phyloP scores from a whole-genome alignment of 768 basidiomycete genomes.

The Termitomyces sp. region DNA sequence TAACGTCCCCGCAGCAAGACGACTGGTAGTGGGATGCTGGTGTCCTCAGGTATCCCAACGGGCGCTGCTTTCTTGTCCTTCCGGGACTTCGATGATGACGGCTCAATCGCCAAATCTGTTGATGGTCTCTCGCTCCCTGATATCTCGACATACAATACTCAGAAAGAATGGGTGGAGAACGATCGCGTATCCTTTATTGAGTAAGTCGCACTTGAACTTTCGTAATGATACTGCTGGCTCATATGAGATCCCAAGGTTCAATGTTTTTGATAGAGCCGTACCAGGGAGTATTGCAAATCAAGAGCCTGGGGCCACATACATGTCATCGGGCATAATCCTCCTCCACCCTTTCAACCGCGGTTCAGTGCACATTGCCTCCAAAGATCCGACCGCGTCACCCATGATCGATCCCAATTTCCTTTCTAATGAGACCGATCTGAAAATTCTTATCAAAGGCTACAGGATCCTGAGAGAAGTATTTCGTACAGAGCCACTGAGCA shows the following conservation, averaged over 20 bases:
- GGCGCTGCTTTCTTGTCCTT: neutral
- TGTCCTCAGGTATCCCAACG: neutral
- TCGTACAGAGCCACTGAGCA: no score
- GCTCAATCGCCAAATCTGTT: neutral
- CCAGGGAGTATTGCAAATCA: neutral
- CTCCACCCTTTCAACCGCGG: conserved; percentile 37
- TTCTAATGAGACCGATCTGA: no score
- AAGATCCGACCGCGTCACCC: conserved; percentile 1
- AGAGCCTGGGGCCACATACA: conserved; percentile 19
- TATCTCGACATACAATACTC: neutral
- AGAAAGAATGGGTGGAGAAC: conserved; percentile 1
- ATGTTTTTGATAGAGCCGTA: neutral
- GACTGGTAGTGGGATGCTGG: neutral
- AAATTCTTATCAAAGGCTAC: no score
- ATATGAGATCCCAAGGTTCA: no score
- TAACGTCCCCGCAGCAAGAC: no score
- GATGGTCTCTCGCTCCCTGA: neutral
- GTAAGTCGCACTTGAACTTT: neutral
- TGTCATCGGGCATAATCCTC: conserved; percentile 14
- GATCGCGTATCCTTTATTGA: conserved; percentile 1
- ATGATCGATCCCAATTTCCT: no score
- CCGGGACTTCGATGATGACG: neutral
- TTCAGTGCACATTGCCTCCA: neutral
- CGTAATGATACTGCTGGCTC: no score
- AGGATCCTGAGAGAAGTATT: no score